A percentile compares a stretch with the other conserved stretches of the same genome.
phyloP scores from a whole-genome alignment of 176 grass and related monocot genomes.

The Avena sativa region DNA sequence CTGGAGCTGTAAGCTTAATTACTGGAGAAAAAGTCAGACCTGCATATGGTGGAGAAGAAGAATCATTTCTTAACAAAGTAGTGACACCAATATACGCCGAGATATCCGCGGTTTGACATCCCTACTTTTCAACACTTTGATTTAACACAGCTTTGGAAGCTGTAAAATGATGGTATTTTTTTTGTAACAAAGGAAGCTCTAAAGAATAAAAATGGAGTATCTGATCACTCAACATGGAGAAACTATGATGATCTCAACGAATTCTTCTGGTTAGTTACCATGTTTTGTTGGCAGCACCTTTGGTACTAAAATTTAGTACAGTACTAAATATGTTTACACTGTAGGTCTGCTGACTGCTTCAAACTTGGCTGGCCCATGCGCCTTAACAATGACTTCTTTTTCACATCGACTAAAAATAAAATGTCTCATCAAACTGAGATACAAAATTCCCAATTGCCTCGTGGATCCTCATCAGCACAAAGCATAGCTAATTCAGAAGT shows the following conservation, averaged over 20 bases:
- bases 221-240: conserved; percentile 96
- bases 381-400: conserved; percentile 80
- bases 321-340: conserved; percentile 30
- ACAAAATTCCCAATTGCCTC: conserved; percentile 35
- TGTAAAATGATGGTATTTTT: conserved; percentile 37
- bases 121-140: conserved; percentile 32
- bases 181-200: conserved; percentile 80
- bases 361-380: conserved; percentile 99
- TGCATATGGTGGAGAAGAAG: conserved; percentile 76
- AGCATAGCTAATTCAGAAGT: conserved; percentile 25
- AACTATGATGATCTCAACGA: conserved; percentile 99
- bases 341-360: conserved; percentile 93
- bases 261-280: conserved; percentile 86
- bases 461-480: conserved; percentile 45
- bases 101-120: conserved; percentile 65
- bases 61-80: conserved; percentile 85
- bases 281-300: conserved; percentile 23
- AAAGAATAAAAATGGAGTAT: conserved; percentile 81
- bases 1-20: conserved; percentile 91
- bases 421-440: conserved; percentile 44
- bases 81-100: conserved; percentile 83
- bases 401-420: conserved; percentile 46
- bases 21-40: conserved; percentile 83
- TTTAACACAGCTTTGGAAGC: conserved; percentile 40
- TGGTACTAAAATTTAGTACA: conserved; percentile 24